phyloP scores from a whole-genome alignment of 1,284 basidiomycete species.

The Exobasidium rhododendri region DNA sequence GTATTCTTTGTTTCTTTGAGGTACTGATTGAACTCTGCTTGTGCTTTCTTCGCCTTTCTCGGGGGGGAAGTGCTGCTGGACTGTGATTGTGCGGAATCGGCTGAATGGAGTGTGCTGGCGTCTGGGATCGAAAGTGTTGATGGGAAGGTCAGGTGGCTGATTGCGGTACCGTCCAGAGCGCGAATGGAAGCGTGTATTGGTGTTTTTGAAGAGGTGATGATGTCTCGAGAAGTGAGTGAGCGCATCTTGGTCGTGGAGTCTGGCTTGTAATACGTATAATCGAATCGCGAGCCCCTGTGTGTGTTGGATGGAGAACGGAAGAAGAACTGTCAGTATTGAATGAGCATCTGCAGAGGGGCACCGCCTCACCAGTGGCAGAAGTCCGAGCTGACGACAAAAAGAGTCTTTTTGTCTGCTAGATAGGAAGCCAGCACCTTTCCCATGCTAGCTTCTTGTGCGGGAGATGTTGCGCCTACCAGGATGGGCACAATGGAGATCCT shows the following conservation, averaged over 20 bases:
- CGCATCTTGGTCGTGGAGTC: conserved; percentile 35
- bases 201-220: conserved; percentile 12
- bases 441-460: conserved; percentile 63
- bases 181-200: conserved; percentile 64
- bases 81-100: neutral
- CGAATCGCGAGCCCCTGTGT: conserved; percentile 79
- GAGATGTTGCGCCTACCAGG: conserved; percentile 77
- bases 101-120: neutral
- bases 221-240: conserved; percentile 55
- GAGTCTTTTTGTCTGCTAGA: conserved; percentile 70
- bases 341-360: no score
- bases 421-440: conserved; percentile 76
- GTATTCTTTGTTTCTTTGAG: conserved; percentile 84
- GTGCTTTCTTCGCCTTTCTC: conserved; percentile 37
- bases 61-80: neutral
- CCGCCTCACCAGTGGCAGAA: conserved; percentile 93
- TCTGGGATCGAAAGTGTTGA: conserved; percentile 43
- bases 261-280: conserved; percentile 86
- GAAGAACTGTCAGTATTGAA: no score
- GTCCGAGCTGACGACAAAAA: conserved; percentile 89
- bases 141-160: conserved; percentile 66
- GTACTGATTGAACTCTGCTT: conserved; percentile 61
- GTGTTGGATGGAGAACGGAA: neutral
- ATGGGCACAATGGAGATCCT: conserved; percentile 83
- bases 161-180: conserved; percentile 72